Evolutionary conservation across 1,284 basidiomycete genomes (phyloP).

Genomic region (Trichosporon sp.): DNA sequence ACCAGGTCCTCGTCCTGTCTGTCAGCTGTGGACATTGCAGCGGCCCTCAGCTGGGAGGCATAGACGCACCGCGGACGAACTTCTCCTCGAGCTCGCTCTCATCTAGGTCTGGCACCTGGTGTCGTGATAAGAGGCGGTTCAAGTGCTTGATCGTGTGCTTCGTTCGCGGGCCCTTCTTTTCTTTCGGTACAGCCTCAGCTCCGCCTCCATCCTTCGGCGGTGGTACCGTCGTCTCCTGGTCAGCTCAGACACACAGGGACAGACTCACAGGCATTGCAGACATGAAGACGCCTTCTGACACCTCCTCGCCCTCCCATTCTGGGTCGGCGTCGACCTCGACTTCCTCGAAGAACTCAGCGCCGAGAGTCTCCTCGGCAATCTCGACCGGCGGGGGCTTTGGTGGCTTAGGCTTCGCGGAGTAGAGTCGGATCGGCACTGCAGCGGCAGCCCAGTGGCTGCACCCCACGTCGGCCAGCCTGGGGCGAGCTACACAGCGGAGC

Average conservation of each 20-base stretch:
- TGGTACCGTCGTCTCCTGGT: neutral
- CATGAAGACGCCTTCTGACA: slow-evolving; percentile 15
- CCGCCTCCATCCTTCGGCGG: neutral
- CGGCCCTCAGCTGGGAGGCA: too few relatives aligned
- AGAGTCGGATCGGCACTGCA: neutral
- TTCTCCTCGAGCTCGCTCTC: slow-evolving; percentile 45
- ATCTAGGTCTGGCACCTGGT: slow-evolving; percentile 27
- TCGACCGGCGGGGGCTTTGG: neutral
- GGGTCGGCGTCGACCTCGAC: slow-evolving; percentile 8
- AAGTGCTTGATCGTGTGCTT: slow-evolving; percentile 36
- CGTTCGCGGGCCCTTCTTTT: neutral
- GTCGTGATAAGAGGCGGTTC: slow-evolving; percentile 32
- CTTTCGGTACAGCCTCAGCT: neutral
- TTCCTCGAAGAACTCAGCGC: slow-evolving; percentile 13
- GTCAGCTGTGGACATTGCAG: slow-evolving; percentile 3
- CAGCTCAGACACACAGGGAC: neutral
- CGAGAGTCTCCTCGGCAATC: neutral
- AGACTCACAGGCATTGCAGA: slow-evolving; percentile 9
- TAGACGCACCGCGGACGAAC: slow-evolving; percentile 42
- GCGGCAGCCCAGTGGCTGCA: slow-evolving; percentile 1
- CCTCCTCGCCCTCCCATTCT: slow-evolving; percentile 18
- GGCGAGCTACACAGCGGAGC: neutral
- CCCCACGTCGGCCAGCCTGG: neutral
- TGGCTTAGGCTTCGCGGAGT: neutral
- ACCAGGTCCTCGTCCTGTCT: slow-evolving; percentile 47